These are phyloP conservation scores for Yamadazyma conglobata DNA, from an alignment of 1,139 yeast genomes.

Conservation along the genomic window DNA sequence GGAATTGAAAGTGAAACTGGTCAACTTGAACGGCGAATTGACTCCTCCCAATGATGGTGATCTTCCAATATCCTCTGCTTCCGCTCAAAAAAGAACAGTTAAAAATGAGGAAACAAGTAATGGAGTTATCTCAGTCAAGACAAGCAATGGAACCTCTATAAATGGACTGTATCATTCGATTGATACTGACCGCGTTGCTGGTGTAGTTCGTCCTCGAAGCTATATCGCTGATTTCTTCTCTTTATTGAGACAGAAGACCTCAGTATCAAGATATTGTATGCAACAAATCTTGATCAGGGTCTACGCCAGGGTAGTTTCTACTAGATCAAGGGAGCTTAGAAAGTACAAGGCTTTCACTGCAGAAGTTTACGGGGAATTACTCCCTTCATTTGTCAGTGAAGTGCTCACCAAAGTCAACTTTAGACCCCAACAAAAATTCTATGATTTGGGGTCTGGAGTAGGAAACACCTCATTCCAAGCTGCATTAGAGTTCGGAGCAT, in stretches of 20 bases:
- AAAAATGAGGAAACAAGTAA: too few species aligned
- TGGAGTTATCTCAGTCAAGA: too few species aligned
- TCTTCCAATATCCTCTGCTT: too few species aligned
- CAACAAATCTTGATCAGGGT: constrained; percentile 71
- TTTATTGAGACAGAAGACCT: constrained; percentile 27
- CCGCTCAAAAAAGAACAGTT: too few species aligned
- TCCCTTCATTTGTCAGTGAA: constrained; percentile 72
- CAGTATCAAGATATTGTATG: constrained; percentile 54
- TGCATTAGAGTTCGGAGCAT: constrained; percentile 79
- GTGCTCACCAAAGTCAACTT: constrained; percentile 65
- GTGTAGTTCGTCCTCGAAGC: constrained; percentile 17
- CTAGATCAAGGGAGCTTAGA: constrained; percentile 61
- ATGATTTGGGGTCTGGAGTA: constrained; percentile 91
- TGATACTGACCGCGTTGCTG: constrained; percentile 1
- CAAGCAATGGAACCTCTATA: too few species aligned
- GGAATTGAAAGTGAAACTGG: too few species aligned
- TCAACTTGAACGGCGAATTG: too few species aligned
- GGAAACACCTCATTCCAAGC: constrained; percentile 92
- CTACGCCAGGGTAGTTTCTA: constrained; percentile 76
- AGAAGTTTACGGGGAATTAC: constrained; percentile 85
- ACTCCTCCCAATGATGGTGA: too few species aligned
- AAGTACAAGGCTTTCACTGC: constrained; percentile 85
- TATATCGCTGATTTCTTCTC: constrained; percentile 28
- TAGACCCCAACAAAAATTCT: constrained; percentile 53
- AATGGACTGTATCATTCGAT: too few species aligned